phyloP scores from a whole-genome alignment of 2,329 filamentous ascomycete genomes.

The Neurospora sp. region DNA sequence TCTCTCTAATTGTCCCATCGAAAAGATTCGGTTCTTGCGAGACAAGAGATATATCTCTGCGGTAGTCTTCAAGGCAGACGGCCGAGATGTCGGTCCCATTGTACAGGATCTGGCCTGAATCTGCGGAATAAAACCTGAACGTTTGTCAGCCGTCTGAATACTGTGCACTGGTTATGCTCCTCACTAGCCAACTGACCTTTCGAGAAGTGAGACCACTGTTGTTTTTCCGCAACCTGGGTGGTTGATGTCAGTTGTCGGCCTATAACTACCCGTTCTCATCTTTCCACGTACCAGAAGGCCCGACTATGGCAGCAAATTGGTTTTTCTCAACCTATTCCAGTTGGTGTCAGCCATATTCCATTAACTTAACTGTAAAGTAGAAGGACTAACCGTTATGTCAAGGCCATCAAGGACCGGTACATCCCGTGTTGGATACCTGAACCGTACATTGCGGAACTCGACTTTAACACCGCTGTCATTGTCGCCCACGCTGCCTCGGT shows the following conservation, averaged over 20 bases:
- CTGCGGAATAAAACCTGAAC: conserved; percentile 25
- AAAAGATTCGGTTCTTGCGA: conserved; percentile 51
- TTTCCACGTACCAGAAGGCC: conserved; percentile 18
- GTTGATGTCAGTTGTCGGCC: not conserved
- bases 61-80: conserved; percentile 38
- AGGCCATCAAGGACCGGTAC: conserved; percentile 59
- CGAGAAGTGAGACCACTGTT: conserved; percentile 40
- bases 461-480: conserved; percentile 32
- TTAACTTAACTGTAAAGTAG: not conserved
- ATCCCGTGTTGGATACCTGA: conserved; percentile 60
- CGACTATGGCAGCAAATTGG: conserved; percentile 24
- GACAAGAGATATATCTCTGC: conserved; percentile 47
- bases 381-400: conserved; percentile 41
- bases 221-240: conserved; percentile 22
- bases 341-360: not conserved
- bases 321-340: conserved; percentile 18
- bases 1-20: conserved; percentile 33
- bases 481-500: conserved; percentile 19
- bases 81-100: conserved; percentile 47
- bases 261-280: conserved; percentile 9
- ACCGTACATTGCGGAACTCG: conserved; percentile 60
- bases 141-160: not conserved
- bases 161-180: not conserved
- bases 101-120: conserved; percentile 42
- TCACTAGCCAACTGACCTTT: conserved; percentile 13